Percentiles rank a stretch among this genome's conserved stretches.
These are phyloP conservation scores for Dioscorea dumetorum DNA, from an alignment of 106 monocot genomes.

Conservation along the genomic window DNA sequence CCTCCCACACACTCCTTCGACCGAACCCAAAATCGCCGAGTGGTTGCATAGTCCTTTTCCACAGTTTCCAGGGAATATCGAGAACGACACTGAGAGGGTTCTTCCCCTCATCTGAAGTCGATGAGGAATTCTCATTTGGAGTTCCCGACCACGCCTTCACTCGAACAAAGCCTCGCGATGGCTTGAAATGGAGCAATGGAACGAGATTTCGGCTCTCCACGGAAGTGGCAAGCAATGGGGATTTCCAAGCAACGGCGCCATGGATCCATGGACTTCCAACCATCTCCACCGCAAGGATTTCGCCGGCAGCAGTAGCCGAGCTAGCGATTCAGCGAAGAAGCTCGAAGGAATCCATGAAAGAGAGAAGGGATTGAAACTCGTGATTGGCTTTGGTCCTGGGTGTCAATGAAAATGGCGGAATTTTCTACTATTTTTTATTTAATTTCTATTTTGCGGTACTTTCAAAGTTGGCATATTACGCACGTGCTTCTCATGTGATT, in stretches of 20 bases:
- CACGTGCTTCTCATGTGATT: too few relatives aligned
- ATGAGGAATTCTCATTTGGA: conserved; percentile 12
- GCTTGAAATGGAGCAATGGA: neutral
- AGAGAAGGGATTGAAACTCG: too few relatives aligned
- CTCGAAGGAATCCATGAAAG: too few relatives aligned
- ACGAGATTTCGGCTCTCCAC: neutral
- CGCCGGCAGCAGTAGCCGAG: too few relatives aligned
- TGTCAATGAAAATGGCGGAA: too few relatives aligned
- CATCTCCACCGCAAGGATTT: neutral
- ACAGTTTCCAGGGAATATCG: conserved; percentile 46
- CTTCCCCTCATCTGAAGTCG: conserved; percentile 12
- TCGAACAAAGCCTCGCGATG: neutral
- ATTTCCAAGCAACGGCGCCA: neutral
- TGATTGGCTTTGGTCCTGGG: too few relatives aligned
- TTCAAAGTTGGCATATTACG: too few relatives aligned
- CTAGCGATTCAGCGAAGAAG: too few relatives aligned
- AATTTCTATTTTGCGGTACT: too few relatives aligned
- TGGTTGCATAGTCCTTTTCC: conserved; percentile 47
- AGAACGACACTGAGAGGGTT: conserved; percentile 38
- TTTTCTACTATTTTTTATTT: too few relatives aligned
- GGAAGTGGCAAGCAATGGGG: conserved; percentile 2
- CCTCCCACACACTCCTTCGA: conserved; percentile 74
- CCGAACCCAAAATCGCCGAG: conserved; percentile 71
- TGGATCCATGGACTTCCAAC: conserved; percentile 1
- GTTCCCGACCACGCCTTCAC: conserved; percentile 18